Conservation (phyloP, 2,329 filamentous ascomycete species). For the Exophiala viscosa region DNA sequence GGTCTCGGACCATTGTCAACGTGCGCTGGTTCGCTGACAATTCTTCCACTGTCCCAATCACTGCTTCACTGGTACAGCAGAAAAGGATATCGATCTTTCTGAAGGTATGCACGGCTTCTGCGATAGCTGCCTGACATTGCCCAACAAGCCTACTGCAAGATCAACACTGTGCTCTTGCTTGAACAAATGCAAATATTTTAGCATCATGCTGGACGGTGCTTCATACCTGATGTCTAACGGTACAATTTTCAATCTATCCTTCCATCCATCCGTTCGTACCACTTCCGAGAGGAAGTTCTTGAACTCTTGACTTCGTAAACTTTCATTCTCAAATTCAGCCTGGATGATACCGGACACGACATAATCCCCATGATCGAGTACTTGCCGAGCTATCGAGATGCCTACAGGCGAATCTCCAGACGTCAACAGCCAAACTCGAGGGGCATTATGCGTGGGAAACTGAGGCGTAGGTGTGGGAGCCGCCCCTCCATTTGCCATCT, state of each 20-base stretch:
- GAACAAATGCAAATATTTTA: background rate
- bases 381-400: slow-evolving; percentile 73
- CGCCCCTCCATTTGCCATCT: slow-evolving; percentile 26
- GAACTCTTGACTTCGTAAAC: slow-evolving; percentile 72
- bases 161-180: slow-evolving; percentile 1
- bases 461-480: slow-evolving; percentile 22
- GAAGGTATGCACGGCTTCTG: slow-evolving; percentile 79
- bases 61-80: slow-evolving; percentile 83
- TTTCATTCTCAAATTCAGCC: slow-evolving; percentile 69
- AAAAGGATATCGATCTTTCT: slow-evolving; percentile 84
- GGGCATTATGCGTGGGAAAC: slow-evolving; percentile 58
- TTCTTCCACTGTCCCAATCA: slow-evolving; percentile 90
- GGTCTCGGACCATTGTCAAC: slow-evolving; percentile 75
- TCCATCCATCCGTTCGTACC: slow-evolving; percentile 66
- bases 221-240: slow-evolving; percentile 54
- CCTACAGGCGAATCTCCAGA: slow-evolving; percentile 80
- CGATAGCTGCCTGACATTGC: slow-evolving; percentile 80
- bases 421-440: slow-evolving; percentile 90
- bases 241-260: slow-evolving; percentile 67
- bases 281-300: slow-evolving; percentile 68
- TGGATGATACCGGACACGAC: slow-evolving; percentile 80
- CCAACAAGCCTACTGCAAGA: slow-evolving; percentile 49
- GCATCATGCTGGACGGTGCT: background rate
- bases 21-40: slow-evolving; percentile 69
- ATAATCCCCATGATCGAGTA: slow-evolving; percentile 88